Base-by-base conservation (phyloP, 352 stramenopile genomes). In the Pythium guiyangense region DNA sequence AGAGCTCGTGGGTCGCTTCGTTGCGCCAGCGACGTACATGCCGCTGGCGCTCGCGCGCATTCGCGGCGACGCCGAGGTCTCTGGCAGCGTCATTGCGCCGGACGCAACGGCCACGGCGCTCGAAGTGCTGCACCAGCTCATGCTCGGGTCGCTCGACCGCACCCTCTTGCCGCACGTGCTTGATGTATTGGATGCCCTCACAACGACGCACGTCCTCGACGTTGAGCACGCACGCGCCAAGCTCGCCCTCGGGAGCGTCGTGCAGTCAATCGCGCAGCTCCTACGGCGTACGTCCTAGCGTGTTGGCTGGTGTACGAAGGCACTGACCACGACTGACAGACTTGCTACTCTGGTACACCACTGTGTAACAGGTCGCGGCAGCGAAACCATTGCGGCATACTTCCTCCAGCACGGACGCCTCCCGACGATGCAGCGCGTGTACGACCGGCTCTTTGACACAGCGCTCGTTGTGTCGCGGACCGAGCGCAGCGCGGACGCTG, bases 1-100 rank as follows among this genome's bases (percentile, higher is more conserved):
- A 17, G 71, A 90, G 26, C 71, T 88, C 15, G 70, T 69, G 8
- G 84, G 84, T 0, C 67, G 84, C 1, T 93, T 92, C 61, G 66
- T 76, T 20, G 70, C 71, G 6, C 77, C 84, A 0, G 73, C 63
- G 57, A 91, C 84, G 44, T 92, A 90, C 58, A 58, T 94, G 35
- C 65, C 66, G 47, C 52, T 94, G n/a, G 20, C 91, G 12, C 59
- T 94, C 17, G 67, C 74, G 14, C 77, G 77, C 3, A 66, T 92
- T 29, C 70, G 74, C 25, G 79, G 80, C 26, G 78, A 90, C 22
- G 63, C 70, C 2, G 71, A 86, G 0, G 64, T 71, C 22, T 54
- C 49, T 2, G 63, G 75, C 11, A 34, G 63, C 10, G 44, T 70
- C 26, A 48, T 77, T 35, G 51, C 63, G 29, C 57, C 70, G 1